phyloP scores from a whole-genome alignment of 2,329 filamentous ascomycete species.

The Coniella lustricola region DNA sequence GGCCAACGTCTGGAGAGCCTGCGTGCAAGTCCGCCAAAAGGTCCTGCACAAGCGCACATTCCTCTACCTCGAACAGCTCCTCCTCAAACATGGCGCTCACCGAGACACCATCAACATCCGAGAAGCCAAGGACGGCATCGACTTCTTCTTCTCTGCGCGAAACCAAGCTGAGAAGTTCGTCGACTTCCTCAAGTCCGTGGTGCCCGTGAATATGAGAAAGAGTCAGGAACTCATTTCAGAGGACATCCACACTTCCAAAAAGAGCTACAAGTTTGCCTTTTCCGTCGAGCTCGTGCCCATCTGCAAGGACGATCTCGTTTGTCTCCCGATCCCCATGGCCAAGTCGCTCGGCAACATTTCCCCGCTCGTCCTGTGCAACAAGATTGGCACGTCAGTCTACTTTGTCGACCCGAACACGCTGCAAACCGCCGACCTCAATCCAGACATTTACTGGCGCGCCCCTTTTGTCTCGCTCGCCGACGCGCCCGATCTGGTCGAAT shows the following conservation, averaged over 20 bases:
- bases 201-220: conserved; percentile 51
- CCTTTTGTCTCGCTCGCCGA: conserved; percentile 83
- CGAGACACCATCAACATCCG: conserved; percentile 96
- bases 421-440: conserved; percentile 79
- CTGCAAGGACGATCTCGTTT: conserved; percentile 96
- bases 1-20: conserved; percentile 89
- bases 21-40: conserved; percentile 93
- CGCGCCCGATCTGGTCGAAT: conserved; percentile 78
- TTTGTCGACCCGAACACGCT: conserved; percentile 86
- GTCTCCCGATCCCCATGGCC: conserved; percentile 80
- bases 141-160: conserved; percentile 86
- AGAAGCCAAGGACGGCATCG: conserved; percentile 84
- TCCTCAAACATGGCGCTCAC: conserved; percentile 88
- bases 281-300: conserved; percentile 87
- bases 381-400: conserved; percentile 83
- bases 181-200: conserved; percentile 71
- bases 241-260: conserved; percentile 83
- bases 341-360: conserved; percentile 83
- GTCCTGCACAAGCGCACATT: conserved; percentile 84
- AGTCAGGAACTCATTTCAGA: conserved; percentile 74
- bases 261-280: conserved; percentile 91
- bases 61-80: conserved; percentile 77
- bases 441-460: conserved; percentile 80
- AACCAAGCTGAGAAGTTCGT: conserved; percentile 80
- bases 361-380: conserved; percentile 77